phyloP scores from a whole-genome alignment of 805 yeast species.

The Kuraishia molischiana region DNA sequence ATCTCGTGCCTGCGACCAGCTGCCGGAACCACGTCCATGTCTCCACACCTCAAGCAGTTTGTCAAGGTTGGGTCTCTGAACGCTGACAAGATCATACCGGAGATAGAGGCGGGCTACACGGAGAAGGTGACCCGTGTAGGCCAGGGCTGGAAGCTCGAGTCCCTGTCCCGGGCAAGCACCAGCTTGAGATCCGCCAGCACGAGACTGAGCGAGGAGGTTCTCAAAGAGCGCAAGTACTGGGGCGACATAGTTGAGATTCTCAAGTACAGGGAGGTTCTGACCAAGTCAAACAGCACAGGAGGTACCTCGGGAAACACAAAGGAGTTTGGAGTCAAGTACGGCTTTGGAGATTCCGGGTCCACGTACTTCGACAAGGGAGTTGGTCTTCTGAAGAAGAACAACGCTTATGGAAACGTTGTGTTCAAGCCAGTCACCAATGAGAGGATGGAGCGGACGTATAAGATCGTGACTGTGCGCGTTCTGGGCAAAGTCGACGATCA shows the following conservation, averaged over 20 bases:
- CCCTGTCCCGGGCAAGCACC: constrained; percentile 45
- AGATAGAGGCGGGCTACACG: constrained; percentile 9
- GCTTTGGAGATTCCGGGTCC: constrained; percentile 88
- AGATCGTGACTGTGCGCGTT: constrained; percentile 50
- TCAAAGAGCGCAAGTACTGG: constrained; percentile 65
- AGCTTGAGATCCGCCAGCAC: constrained; percentile 41
- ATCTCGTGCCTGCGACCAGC: constrained; percentile 77
- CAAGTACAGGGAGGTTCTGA: constrained; percentile 48
- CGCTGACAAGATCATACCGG: constrained; percentile 27
- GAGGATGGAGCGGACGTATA: constrained; percentile 26
- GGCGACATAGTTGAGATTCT: constrained; percentile 33
- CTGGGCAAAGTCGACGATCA: constrained; percentile 46
- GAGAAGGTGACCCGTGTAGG: constrained; percentile 30
- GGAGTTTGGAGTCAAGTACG: constrained; percentile 74
- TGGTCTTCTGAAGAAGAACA: constrained; percentile 53
- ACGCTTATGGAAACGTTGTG: constrained; percentile 29
- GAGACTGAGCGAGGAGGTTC: constrained; percentile 42
- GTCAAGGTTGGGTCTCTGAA: constrained; percentile 71
- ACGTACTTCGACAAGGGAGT: constrained; percentile 63
- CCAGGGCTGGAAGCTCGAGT: constrained; percentile 79
- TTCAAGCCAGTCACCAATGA: constrained; percentile 24
- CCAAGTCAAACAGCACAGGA: constrained; percentile 52
- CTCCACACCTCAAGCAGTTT: constrained; percentile 67
- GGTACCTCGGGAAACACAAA: constrained; percentile 39
- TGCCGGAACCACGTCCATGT: constrained; percentile 80